Conservation (phyloP, 768 basidiomycete species). For the Lactarius trivialis region DNA sequence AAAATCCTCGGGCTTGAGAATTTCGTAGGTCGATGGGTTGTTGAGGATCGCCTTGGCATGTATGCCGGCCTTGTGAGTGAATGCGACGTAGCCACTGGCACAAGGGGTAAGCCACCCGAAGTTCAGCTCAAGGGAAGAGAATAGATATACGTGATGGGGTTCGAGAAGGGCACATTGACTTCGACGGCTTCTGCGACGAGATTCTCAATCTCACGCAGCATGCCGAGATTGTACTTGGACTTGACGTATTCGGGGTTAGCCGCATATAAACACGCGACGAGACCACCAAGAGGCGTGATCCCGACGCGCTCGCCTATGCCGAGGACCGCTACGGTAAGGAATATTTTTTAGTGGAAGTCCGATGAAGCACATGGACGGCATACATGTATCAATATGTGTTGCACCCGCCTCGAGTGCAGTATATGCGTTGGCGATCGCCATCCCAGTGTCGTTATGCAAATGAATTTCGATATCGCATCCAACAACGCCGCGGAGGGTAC, state of each 20-base stretch:
- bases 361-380: slow-evolving; percentile 26
- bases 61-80: slow-evolving; percentile 99
- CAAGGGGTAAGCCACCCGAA: background rate
- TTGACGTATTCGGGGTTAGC: slow-evolving; percentile 99
- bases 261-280: slow-evolving; percentile 94
- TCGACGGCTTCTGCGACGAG: slow-evolving; percentile 98
- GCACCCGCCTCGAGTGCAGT: slow-evolving; percentile 97
- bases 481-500: slow-evolving; percentile 94
- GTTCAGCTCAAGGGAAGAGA: background rate
- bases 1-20: slow-evolving; percentile 98
- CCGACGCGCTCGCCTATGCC: slow-evolving; percentile 99
- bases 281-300: slow-evolving; percentile 95
- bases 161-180: slow-evolving; percentile 96
- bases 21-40: slow-evolving; percentile 99
- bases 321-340: slow-evolving; percentile 60
- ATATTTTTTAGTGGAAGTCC: slow-evolving; percentile 8
- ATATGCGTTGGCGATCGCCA: slow-evolving; percentile 99
- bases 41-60: slow-evolving; percentile 99
- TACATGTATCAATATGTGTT: slow-evolving; percentile 97
- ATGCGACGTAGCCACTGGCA: slow-evolving; percentile 91
- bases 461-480: slow-evolving; percentile 97
- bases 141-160: slow-evolving; percentile 75
- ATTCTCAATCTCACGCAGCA: slow-evolving; percentile 99
- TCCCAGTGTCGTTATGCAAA: slow-evolving; percentile 97
- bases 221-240: slow-evolving; percentile 94